These are phyloP conservation scores for Diaporthe eres DNA, from an alignment of 2,329 filamentous ascomycete species.

Conservation along the genomic window DNA sequence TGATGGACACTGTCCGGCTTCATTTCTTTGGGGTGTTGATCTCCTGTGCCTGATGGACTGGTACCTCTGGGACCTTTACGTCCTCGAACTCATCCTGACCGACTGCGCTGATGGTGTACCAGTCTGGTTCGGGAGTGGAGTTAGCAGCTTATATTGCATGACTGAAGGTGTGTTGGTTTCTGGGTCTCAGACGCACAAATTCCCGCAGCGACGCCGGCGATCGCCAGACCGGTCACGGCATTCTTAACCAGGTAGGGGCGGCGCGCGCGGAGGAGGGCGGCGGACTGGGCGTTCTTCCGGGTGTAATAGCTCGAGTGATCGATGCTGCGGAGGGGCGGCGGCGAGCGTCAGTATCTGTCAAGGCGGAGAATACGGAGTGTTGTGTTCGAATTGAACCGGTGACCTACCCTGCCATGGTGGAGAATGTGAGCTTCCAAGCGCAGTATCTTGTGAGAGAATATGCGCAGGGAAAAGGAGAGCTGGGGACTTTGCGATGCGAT, in stretches of 20 bases:
- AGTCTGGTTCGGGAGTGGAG: constrained; percentile 56
- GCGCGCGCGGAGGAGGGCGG: constrained; percentile 91
- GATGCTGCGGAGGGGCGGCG: constrained; percentile 50
- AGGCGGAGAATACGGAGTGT: neutral
- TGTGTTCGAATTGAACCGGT: neutral
- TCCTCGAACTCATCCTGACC: constrained; percentile 98
- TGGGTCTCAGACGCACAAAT: constrained; percentile 78
- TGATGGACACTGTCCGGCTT: neutral
- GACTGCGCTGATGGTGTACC: constrained; percentile 82
- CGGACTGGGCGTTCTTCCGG: constrained; percentile 85
- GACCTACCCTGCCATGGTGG: constrained; percentile 42
- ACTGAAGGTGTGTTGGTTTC: neutral
- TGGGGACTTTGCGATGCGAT: neutral
- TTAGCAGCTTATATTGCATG: neutral
- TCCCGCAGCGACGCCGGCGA: constrained; percentile 81
- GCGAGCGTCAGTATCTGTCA: constrained; percentile 8
- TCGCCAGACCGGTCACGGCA: constrained; percentile 80
- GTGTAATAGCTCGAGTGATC: constrained; percentile 87
- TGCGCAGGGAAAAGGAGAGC: neutral
- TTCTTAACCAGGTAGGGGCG: constrained; percentile 95
- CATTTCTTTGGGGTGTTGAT: constrained; percentile 49
- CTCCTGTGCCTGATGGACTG: constrained; percentile 51
- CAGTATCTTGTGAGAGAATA: neutral
- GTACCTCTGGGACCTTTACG: constrained; percentile 87
- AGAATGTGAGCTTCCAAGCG: constrained; percentile 7